Percentiles rank a stretch among this genome's conserved stretches.
Evolutionary conservation across 2,329 filamentous ascomycete genomes (phyloP).

Genomic region (Alternaria sp.): DNA sequence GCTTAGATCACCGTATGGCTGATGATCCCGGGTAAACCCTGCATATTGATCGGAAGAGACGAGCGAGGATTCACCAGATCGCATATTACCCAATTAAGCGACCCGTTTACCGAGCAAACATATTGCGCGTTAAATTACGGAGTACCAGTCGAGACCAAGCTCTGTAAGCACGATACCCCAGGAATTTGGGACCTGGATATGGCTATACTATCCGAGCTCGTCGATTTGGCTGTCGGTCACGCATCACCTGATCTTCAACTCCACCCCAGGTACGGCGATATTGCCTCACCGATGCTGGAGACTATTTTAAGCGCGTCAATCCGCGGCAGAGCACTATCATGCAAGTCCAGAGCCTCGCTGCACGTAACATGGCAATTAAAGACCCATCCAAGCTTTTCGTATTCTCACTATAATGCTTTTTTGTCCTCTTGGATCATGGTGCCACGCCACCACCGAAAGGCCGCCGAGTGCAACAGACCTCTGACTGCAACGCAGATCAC

Average conservation of each 20-base stretch:
- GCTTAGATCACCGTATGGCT: conserved; percentile 16
- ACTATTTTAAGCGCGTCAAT: conserved; percentile 38
- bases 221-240: conserved; percentile 6
- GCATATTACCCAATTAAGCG: conserved; percentile 43
- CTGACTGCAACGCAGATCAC: conserved; percentile 14
- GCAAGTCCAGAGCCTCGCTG: conserved; percentile 27
- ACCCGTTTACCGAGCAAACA: conserved; percentile 31
- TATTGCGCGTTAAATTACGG: conserved; percentile 37
- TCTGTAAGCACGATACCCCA: conserved; percentile 40
- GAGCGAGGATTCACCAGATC: conserved; percentile 24
- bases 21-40: conserved; percentile 24
- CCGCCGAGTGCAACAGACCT: not conserved
- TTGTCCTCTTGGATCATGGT: conserved; percentile 11
- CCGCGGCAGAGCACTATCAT: conserved; percentile 12
- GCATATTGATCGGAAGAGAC: conserved; percentile 30
- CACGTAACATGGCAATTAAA: conserved; percentile 30
- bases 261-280: conserved; percentile 26
- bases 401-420: conserved; percentile 35
- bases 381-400: conserved; percentile 42
- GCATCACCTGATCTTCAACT: conserved; percentile 38
- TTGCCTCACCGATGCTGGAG: conserved; percentile 19
- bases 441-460: conserved; percentile 7
- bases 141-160: conserved; percentile 41
- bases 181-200: conserved; percentile 25
- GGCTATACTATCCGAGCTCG: conserved; percentile 6